Percentiles rank a stretch among this genome's conserved stretches.
Conservation (phyloP, 192 early-diverging fungal species). For the Umbelopsis isabellina region DNA sequence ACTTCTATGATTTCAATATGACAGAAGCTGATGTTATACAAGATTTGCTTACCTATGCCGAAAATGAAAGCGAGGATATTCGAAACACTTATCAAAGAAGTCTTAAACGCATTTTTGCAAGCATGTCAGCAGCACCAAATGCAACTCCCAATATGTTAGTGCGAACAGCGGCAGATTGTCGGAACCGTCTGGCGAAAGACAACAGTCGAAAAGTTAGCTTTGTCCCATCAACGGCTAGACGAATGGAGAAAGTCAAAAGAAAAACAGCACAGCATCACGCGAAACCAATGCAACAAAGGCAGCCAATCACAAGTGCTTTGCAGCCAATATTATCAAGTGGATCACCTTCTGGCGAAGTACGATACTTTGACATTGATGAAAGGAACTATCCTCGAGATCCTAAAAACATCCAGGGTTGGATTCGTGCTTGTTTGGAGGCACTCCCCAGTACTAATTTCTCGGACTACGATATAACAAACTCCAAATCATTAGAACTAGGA, state of each 20-base stretch:
- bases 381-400: conserved; percentile 6
- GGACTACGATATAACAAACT: conserved; percentile 1
- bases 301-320: conserved; percentile 7
- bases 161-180: not conserved
- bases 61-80: not conserved
- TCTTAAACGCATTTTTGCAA: conserved; percentile 7
- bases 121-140: not conserved
- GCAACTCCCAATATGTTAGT: not conserved
- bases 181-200: not conserved
- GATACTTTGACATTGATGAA: conserved; percentile 10
- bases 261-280: not conserved
- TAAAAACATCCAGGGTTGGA: not conserved
- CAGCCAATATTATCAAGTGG: not conserved
- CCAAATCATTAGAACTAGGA: not conserved
- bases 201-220: conserved; percentile 8
- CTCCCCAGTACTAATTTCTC: not conserved
- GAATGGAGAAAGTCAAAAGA: not conserved
- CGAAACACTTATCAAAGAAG: not conserved
- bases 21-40: not conserved
- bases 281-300: not conserved
- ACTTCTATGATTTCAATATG: conserved; percentile 21
- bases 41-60: conserved; percentile 2
- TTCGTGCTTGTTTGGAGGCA: not conserved
- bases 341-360: not conserved
- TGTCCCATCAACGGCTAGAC: not conserved